Conservation (phyloP, 176 grass and related monocot genomes). For the Aegilops sharonensis region DNA sequence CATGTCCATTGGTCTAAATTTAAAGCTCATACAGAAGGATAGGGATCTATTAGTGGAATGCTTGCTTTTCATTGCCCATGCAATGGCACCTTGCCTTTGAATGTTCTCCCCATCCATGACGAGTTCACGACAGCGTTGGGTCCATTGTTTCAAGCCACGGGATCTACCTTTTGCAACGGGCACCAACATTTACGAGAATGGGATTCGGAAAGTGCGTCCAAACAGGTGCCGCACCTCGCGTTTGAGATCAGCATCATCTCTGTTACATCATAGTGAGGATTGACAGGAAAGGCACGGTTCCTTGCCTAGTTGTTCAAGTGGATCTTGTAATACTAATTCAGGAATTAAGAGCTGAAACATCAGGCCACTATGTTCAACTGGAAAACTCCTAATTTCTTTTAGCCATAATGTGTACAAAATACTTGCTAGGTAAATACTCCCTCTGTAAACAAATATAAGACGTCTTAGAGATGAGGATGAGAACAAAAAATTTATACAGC, state of each 20-base stretch:
- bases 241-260: neutral
- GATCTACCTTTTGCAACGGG: neutral
- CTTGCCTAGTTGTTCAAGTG: neutral
- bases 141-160: neutral
- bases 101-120: neutral
- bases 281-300: neutral
- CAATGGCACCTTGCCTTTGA: neutral
- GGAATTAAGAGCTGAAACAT: neutral
- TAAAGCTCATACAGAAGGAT: neutral
- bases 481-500: neutral
- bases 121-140: neutral
- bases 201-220: neutral
- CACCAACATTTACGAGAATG: neutral
- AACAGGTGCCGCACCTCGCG: neutral
- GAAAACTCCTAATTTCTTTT: neutral
- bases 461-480: neutral
- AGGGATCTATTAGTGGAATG: neutral
- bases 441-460: no score
- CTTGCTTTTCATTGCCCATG: neutral
- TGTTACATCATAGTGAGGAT: neutral
- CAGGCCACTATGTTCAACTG: neutral
- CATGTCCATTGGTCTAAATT: neutral
- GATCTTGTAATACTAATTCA: neutral
- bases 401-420: constrained; percentile 2
- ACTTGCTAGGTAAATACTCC: neutral